These are phyloP conservation scores for Psilocybe azurescens DNA, from an alignment of 768 basidiomycete species.

Conservation along the genomic window DNA sequence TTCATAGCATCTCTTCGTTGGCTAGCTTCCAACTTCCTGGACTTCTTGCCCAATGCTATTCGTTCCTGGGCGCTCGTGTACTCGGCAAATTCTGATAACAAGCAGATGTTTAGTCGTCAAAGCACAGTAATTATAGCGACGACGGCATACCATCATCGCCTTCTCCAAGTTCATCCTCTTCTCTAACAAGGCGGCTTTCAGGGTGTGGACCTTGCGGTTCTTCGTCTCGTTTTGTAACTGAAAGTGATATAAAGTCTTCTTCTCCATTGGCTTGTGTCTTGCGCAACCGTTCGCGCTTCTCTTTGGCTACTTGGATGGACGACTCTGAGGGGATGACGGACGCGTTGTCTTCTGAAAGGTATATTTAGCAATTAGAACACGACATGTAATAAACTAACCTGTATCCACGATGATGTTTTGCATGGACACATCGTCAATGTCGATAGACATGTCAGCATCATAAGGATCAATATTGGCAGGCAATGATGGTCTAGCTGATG, in stretches of 20 bases:
- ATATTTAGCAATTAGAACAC: conserved; percentile 8
- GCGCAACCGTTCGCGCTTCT: conserved; percentile 74
- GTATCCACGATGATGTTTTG: conserved; percentile 36
- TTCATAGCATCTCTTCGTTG: conserved; percentile 74
- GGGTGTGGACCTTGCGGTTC: conserved; percentile 78
- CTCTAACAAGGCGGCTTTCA: conserved; percentile 79
- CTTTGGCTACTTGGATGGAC: conserved; percentile 73
- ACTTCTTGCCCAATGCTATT: conserved; percentile 85
- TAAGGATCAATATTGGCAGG: conserved; percentile 43
- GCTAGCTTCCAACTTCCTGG: conserved; percentile 69
- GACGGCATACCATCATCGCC: conserved; percentile 79
- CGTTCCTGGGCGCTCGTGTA: conserved; percentile 88
- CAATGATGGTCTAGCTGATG: conserved; percentile 51
- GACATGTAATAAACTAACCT: conserved; percentile 20
- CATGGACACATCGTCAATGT: conserved; percentile 43
- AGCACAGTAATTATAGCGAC: neutral
- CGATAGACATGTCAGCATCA: conserved; percentile 57
- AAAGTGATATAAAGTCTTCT: conserved; percentile 83
- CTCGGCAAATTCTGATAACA: conserved; percentile 74
- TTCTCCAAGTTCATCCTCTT: conserved; percentile 89
- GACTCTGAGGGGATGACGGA: conserved; percentile 68
- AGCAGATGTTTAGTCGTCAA: neutral
- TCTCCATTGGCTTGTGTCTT: conserved; percentile 46
- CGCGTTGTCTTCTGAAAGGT: conserved; percentile 37
- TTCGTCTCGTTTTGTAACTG: conserved; percentile 62